A percentile compares a stretch with the other conserved stretches of the same genome.
Conservation (phyloP, 495 filamentous ascomycete genomes). For the Talaromyces thailandensis region DNA sequence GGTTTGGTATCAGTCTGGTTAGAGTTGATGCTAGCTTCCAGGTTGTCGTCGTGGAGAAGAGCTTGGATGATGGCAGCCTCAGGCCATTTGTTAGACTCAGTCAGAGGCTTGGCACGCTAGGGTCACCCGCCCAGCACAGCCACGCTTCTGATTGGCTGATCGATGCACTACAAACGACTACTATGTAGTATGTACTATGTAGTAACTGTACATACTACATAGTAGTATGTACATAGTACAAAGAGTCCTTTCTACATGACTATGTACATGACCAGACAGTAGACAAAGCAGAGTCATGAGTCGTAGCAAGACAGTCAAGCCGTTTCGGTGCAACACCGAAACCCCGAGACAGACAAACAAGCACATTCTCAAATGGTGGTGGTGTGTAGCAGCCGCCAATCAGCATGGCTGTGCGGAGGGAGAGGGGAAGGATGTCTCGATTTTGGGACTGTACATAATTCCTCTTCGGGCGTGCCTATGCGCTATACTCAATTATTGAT, state of each 20-base stretch:
- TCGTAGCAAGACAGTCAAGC: background rate
- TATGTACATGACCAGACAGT: background rate
- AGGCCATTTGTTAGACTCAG: no score
- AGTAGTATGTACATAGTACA: no score
- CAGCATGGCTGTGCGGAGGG: background rate
- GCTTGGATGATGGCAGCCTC: background rate
- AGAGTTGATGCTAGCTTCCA: background rate
- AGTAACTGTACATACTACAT: no score
- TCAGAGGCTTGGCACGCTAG: background rate
- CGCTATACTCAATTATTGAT: background rate
- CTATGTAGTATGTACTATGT: no score
- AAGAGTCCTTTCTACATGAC: background rate
- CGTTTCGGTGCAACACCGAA: background rate
- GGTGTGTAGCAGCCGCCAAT: constrained; percentile 1
- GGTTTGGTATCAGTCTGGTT: background rate
- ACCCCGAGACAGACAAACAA: background rate
- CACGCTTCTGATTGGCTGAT: background rate
- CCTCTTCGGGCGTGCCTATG: background rate
- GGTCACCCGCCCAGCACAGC: background rate
- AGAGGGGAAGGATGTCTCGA: background rate
- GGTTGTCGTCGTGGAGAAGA: background rate
- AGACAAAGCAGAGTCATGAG: background rate
- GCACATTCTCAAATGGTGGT: background rate
- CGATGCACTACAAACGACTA: background rate
- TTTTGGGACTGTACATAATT: background rate